Evolutionary conservation across 352 stramenopile genomes (phyloP), one percentile per base, ranked within the genome.

Genomic region (Sclerospora graminicola): DNA sequence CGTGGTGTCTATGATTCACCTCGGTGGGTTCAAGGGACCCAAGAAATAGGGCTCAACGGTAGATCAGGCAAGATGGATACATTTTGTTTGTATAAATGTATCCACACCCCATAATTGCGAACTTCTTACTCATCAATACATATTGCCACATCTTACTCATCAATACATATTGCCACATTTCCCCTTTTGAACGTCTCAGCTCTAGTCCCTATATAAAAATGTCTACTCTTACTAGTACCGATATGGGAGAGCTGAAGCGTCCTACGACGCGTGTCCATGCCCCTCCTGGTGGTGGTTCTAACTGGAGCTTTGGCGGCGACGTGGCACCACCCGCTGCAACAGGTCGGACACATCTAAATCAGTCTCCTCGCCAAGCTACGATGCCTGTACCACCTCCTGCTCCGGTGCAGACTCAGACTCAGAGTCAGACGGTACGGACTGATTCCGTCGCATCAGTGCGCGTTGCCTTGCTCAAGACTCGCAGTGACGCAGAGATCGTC

Each of bases 201-300:
- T n/a, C n/a, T n/a, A n/a, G n/a, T n/a, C n/a, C n/a, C n/a, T n/a
- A n/a, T n/a, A n/a, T n/a, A n/a, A n/a, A n/a, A n/a, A 89, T 92
- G 80, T 89, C 77, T 54, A 92, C 80, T 21, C 68, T 89, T 34
- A 92, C 77, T 32, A 89, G 77, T 55, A 58, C 75, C 0, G 80
- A 92, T 45, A 84, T 92, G 48, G 74, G 74, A 45, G 76, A 85
- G 48, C 66, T 89, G 45, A 87, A 85, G 62, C 75, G 77, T 20
- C 77, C 77, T 26, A 84, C 70, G 5, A 89, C 80, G 41, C 80
- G 80, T 23, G 73, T 89, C 35, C 72, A 87, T 48, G 77, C 80
- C 19, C 80, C 80, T 15, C 80, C 80, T 0, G 80, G 80, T 3
- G 80, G 80, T 15, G 72, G 76, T 9, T 87, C 77, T 37, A 88